Base-by-base conservation (phyloP, 306 rosid genomes). In the Ammopiptanthus mongolicus region DNA sequence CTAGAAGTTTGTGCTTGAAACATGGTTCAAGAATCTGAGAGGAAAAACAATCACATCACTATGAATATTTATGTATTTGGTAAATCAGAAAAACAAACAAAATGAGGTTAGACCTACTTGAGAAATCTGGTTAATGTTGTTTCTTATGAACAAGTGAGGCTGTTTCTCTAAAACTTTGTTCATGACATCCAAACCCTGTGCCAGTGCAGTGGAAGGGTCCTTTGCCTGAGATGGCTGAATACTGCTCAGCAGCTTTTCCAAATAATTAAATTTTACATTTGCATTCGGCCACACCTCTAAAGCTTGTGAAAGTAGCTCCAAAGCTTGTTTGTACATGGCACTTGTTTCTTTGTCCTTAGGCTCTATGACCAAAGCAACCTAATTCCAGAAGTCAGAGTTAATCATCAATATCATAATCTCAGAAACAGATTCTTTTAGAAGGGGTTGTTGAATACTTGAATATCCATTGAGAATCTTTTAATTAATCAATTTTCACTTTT, bases 231-330 rank as follows among this genome's bases (percentile, higher is more conserved):
- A 90, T 83, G 95, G 98, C 75, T 96, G 99, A 82, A 96, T 89
- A 75, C 97, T 90, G 86, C 97, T 88, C 84, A 96, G 88, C 86
- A 96, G 84, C 90, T 96, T 96, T 81, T 96, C 98, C 74, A 90
- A 87, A 84, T 92, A 92, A 86, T 90, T 96, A 76, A 96, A 96
- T 70, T 96, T 96, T 44, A 96, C 99, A 73, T 92, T 96, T 71
- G 99, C 98, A 84, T 80, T 90, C 8, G 99, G 97, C 99, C 99
- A 96, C 81, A 96, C 99, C 81, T 96, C 98, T 86, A 96, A 80
- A 37, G 99, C 99, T 76, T 92, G 97, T 65, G 99, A 90, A 71
- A 96, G 98, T 47, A 96, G 84, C 80, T 92, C 99, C 80, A 96
- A 79, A 59, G 99, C 99, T 85, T 92, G 99, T 83, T 96, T 96